Conservation (phyloP, 306 rosid genomes). For the Chamaecrista fasciculata region DNA sequence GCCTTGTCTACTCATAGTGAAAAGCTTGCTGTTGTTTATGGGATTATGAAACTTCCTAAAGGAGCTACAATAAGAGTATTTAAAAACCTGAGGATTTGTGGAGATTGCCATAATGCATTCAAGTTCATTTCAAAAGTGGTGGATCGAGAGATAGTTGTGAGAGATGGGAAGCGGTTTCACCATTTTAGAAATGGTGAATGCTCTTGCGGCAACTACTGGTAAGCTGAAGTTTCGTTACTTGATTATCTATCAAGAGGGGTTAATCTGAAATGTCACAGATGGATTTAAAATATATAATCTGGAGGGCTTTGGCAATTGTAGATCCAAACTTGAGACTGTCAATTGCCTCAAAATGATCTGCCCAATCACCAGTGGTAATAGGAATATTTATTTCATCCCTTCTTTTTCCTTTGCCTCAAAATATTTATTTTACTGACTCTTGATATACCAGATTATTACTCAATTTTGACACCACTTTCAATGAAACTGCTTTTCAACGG, state of each 20-base stretch:
- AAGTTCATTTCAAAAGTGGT: conserved; percentile 47
- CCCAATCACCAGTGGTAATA: conserved; percentile 29
- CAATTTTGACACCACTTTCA: background rate
- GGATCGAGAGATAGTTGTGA: conserved; percentile 45
- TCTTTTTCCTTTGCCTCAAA: background rate
- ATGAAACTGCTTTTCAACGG: background rate
- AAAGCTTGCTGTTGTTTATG: conserved; percentile 52
- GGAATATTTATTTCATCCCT: background rate
- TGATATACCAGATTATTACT: conserved; percentile 16
- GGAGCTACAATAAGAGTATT: conserved; percentile 50
- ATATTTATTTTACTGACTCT: background rate
- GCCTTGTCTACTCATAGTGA: conserved; percentile 53
- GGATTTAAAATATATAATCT: conserved; percentile 17
- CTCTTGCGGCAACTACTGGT: conserved; percentile 55
- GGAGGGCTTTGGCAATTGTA: conserved; percentile 13
- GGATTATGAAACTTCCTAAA: conserved; percentile 48
- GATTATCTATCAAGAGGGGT: conserved; percentile 20
- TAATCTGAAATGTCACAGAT: background rate
- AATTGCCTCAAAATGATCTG: conserved; percentile 22
- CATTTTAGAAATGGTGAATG: conserved; percentile 40
- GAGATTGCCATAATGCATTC: conserved; percentile 39
- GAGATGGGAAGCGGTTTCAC: conserved; percentile 32
- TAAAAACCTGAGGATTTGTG: conserved; percentile 33
- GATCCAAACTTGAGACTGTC: conserved; percentile 22
- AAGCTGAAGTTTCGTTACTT: conserved; percentile 26